Evolutionary conservation across 2,329 filamentous ascomycete genomes (phyloP).

Genomic region (Fusarium nodosum): DNA sequence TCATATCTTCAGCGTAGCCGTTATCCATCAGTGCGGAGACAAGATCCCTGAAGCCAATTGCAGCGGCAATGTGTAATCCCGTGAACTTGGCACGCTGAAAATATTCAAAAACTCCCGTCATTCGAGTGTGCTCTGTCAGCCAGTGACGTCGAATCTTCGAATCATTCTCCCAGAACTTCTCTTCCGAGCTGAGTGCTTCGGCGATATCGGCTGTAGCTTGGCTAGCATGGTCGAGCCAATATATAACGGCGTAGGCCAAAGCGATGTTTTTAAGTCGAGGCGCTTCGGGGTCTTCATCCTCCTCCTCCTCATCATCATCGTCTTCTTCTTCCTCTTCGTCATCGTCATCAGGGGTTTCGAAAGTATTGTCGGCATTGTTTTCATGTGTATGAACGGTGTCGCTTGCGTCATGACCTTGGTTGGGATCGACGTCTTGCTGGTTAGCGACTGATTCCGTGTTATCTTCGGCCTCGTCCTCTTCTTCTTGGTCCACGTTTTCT

Average conservation of each 20-base stretch:
- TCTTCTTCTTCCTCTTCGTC: not conserved
- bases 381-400: conserved; percentile 6
- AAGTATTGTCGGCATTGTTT: conserved; percentile 27
- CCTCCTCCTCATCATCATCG: not conserved
- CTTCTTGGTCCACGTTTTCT: not conserved
- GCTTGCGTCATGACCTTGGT: not conserved
- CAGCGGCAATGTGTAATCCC: conserved; percentile 56
- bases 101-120: conserved; percentile 51
- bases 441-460: conserved; percentile 34
- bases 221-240: conserved; percentile 59
- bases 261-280: conserved; percentile 46
- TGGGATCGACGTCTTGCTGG: conserved; percentile 5
- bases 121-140: conserved; percentile 54
- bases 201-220: conserved; percentile 60
- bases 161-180: conserved; percentile 56
- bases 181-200: conserved; percentile 56
- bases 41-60: conserved; percentile 57
- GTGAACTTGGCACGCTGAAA: conserved; percentile 52
- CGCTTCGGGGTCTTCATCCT: conserved; percentile 50
- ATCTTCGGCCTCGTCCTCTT: not conserved
- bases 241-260: conserved; percentile 56
- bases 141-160: conserved; percentile 56
- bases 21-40: conserved; percentile 57
- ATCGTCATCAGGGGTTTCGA: not conserved
- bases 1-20: conserved; percentile 54